These are phyloP conservation scores for Mallotus nudiflorus DNA, from an alignment of 345 rosid genomes.

Conservation along the genomic window DNA sequence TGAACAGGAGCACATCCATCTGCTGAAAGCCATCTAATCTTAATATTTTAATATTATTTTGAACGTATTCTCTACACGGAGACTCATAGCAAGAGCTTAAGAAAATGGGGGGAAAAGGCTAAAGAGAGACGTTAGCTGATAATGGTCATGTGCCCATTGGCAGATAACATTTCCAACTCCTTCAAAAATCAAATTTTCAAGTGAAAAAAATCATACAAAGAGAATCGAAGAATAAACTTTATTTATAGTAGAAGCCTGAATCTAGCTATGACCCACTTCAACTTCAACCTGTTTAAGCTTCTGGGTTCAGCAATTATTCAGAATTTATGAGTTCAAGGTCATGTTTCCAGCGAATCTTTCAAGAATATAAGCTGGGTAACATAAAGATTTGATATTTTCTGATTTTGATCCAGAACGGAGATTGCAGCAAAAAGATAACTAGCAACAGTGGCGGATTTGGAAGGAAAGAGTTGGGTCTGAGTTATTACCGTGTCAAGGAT, in stretches of 20 bases:
- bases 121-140: slow-evolving; percentile 51
- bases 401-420: slow-evolving; percentile 48
- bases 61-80: slow-evolving; percentile 38
- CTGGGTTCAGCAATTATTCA: background rate
- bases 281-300: too few species aligned
- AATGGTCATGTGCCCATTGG: slow-evolving; percentile 25
- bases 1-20: background rate
- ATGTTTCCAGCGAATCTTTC: slow-evolving; percentile 12
- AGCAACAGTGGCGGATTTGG: slow-evolving; percentile 18
- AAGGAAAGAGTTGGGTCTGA: slow-evolving; percentile 42
- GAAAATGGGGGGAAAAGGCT: background rate
- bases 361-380: slow-evolving; percentile 12
- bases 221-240: too few species aligned
- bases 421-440: slow-evolving; percentile 44
- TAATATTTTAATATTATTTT: slow-evolving; percentile 41
- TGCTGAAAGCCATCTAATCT: background rate
- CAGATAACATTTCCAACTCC: slow-evolving; percentile 23
- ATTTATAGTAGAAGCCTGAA: too few species aligned
- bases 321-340: background rate
- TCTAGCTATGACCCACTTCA: too few species aligned
- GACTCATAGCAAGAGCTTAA: slow-evolving; percentile 17
- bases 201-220: background rate
- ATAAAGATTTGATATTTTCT: slow-evolving; percentile 1
- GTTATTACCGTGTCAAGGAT: slow-evolving; percentile 45
- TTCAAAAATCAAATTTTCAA: slow-evolving; percentile 44